A percentile compares a stretch with the other conserved stretches of the same genome.
Evolutionary conservation across 83 land plant genomes (phyloP).

Genomic region (Diphasiastrum complanatum): DNA sequence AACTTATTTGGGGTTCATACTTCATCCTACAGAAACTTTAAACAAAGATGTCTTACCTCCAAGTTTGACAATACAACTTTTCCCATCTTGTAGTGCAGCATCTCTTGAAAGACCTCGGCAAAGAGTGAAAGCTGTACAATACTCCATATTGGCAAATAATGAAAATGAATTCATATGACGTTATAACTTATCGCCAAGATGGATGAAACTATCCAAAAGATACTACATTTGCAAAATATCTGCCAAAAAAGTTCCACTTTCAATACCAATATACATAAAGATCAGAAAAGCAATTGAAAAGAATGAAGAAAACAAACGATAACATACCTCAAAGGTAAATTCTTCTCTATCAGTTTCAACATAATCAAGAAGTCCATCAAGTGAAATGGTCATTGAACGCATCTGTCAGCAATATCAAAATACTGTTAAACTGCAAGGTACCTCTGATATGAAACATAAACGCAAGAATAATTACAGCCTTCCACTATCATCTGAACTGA

Average conservation of each 20-base stretch:
- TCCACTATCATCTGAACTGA: too few relatives aligned
- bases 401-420: too few relatives aligned
- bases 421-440: neutral
- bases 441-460: too few relatives aligned
- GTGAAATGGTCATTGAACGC: constrained; percentile 70
- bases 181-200: neutral
- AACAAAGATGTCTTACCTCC: too few relatives aligned
- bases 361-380: constrained; percentile 88
- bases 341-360: constrained; percentile 82
- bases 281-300: neutral
- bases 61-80: constrained; percentile 49
- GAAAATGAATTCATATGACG: neutral
- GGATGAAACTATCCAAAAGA: neutral
- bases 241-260: neutral
- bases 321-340: constrained; percentile 82
- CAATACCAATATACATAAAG: neutral
- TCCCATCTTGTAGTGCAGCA: constrained; percentile 89
- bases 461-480: too few relatives aligned
- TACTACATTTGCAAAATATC: neutral
- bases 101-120: constrained; percentile 80
- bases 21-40: too few relatives aligned
- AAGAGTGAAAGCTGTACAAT: constrained; percentile 67
- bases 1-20: too few relatives aligned
- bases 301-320: constrained; percentile 5
- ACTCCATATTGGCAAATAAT: neutral